Percentiles rank a stretch among this genome's conserved stretches.
phyloP scores from a whole-genome alignment of 495 filamentous ascomycete species.

The Xylaria grammica region DNA sequence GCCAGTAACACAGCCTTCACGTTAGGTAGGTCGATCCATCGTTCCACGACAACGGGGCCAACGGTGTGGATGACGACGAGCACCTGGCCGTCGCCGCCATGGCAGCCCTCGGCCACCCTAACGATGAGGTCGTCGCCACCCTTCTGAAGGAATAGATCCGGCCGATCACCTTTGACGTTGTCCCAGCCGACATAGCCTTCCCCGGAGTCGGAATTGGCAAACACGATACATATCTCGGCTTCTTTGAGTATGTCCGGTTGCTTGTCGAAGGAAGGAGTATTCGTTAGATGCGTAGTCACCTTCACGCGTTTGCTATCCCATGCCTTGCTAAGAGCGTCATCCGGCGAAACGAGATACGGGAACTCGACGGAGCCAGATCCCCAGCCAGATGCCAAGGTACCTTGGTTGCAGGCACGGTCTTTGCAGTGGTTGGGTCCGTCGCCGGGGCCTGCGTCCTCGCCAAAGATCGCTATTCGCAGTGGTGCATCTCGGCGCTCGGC shows the following conservation, averaged over 20 bases:
- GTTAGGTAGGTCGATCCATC: constrained; percentile 79
- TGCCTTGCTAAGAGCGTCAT: constrained; percentile 62
- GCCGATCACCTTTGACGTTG: constrained; percentile 79
- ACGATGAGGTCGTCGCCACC: constrained; percentile 75
- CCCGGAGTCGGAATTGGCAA: constrained; percentile 66
- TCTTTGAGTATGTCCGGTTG: constrained; percentile 46
- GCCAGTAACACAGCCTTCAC: constrained; percentile 85
- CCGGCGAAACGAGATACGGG: constrained; percentile 76
- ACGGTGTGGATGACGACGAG: constrained; percentile 91
- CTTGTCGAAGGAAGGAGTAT: constrained; percentile 46
- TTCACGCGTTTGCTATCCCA: constrained; percentile 63
- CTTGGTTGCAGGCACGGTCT: constrained; percentile 81
- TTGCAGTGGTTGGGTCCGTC: constrained; percentile 75
- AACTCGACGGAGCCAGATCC: constrained; percentile 89
- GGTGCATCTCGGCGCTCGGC: constrained; percentile 43
- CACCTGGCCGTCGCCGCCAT: constrained; percentile 66
- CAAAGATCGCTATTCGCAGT: constrained; percentile 76
- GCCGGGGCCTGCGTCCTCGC: constrained; percentile 78
- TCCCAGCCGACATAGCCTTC: constrained; percentile 69
- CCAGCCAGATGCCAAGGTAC: constrained; percentile 87
- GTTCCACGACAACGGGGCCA: constrained; percentile 83
- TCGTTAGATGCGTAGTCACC: constrained; percentile 64
- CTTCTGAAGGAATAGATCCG: constrained; percentile 78
- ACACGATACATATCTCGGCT: constrained; percentile 72
- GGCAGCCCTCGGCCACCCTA: constrained; percentile 72